These are phyloP conservation scores for Otatea glauca DNA, from an alignment of 176 grass and related monocot genomes.

Conservation along the genomic window DNA sequence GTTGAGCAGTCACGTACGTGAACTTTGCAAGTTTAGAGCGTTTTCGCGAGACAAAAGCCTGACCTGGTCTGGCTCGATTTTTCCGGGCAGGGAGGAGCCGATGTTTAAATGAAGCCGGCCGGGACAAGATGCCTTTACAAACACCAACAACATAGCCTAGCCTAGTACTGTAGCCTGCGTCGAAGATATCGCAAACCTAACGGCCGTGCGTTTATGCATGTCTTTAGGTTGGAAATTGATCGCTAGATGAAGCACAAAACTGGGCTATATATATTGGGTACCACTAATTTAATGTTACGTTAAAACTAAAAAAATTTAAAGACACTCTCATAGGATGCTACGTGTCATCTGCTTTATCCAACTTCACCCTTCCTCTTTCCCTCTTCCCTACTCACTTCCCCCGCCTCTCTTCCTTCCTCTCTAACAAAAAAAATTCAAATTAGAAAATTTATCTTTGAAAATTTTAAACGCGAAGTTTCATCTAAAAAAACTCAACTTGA, in stretches of 20 bases:
- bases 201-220: background rate
- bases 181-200: background rate
- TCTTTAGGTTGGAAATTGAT: background rate
- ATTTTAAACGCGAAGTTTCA: no score
- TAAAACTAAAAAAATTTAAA: no score
- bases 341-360: no score
- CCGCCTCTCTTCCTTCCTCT: no score
- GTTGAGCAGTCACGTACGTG: background rate
- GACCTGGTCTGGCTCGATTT: conserved; percentile 34
- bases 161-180: background rate
- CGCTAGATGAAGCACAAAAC: background rate
- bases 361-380: no score
- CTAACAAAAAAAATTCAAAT: no score
- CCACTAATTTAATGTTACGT: no score
- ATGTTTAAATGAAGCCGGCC: conserved; percentile 23
- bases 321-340: no score
- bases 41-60: background rate
- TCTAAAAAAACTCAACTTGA: no score
- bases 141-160: background rate
- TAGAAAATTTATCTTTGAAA: no score
- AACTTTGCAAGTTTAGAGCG: background rate
- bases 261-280: background rate
- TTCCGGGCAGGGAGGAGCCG: conserved; percentile 30
- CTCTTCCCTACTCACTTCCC: no score
- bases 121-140: background rate